Evolutionary conservation across 1,284 basidiomycete genomes (phyloP).

Genomic region (Paramarasmius palmivorus): DNA sequence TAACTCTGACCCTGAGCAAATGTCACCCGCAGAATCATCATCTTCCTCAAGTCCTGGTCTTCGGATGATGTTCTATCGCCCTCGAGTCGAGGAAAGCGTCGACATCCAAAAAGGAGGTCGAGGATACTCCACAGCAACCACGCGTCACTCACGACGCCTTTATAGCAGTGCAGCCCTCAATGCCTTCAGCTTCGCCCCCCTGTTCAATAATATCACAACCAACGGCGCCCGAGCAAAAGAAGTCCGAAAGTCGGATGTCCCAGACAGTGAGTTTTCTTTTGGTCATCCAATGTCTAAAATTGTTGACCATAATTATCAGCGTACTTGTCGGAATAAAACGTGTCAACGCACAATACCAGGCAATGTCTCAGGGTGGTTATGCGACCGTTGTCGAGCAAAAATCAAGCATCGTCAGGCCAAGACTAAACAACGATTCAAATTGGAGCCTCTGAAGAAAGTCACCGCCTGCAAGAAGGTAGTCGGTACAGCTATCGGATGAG

Average conservation of each 20-base stretch:
- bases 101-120: too few relatives aligned
- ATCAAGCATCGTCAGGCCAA: slow-evolving; percentile 44
- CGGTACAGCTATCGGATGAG: not conserved
- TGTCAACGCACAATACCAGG: slow-evolving; percentile 28
- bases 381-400: slow-evolving; percentile 43
- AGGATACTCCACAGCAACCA: too few relatives aligned
- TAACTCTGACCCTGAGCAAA: not conserved
- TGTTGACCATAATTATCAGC: not conserved
- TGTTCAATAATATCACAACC: too few relatives aligned
- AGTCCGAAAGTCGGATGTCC: too few relatives aligned
- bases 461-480: not conserved
- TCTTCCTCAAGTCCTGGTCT: not conserved
- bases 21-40: not conserved
- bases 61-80: too few relatives aligned
- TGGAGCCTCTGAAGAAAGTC: slow-evolving; percentile 37
- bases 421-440: slow-evolving; percentile 42
- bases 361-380: slow-evolving; percentile 30
- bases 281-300: too few relatives aligned
- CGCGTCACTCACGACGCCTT: too few relatives aligned
- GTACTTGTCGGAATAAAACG: slow-evolving; percentile 20
- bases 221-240: too few relatives aligned
- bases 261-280: too few relatives aligned
- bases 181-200: too few relatives aligned
- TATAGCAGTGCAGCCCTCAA: too few relatives aligned
- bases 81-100: too few relatives aligned